These are phyloP conservation scores for Pythium coloratum DNA, from an alignment of 352 stramenopile genomes.

Conservation along the genomic window DNA sequence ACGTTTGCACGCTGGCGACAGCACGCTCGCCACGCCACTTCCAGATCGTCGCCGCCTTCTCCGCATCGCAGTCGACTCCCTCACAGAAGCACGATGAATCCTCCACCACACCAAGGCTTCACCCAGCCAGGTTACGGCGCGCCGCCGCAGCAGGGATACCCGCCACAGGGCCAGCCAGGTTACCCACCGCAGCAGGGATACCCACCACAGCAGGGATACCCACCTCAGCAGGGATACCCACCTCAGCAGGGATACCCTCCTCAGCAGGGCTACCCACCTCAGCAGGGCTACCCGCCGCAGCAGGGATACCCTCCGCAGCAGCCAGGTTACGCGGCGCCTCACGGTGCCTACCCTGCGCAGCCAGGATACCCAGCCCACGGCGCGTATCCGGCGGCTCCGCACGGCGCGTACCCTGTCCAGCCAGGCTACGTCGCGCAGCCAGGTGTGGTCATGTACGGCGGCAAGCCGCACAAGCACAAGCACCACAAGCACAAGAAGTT, in stretches of 20 bases:
- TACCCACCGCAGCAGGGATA: slow-evolving; percentile 41
- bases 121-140: slow-evolving; percentile 31
- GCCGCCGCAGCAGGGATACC: slow-evolving; percentile 39
- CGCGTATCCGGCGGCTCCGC: slow-evolving; percentile 29
- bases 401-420: slow-evolving; percentile 27
- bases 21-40: slow-evolving; percentile 6
- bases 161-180: slow-evolving; percentile 26
- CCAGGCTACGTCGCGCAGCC: slow-evolving; percentile 32
- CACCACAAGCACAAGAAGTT: slow-evolving; percentile 27
- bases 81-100: slow-evolving; percentile 21
- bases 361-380: slow-evolving; percentile 8
- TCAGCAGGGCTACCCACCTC: slow-evolving; percentile 38
- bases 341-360: slow-evolving; percentile 26
- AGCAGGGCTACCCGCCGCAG: slow-evolving; percentile 32
- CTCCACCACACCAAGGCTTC: slow-evolving; percentile 25
- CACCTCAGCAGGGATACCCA: slow-evolving; percentile 19
- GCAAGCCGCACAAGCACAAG: slow-evolving; percentile 32
- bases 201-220: slow-evolving; percentile 22
- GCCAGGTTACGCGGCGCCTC: slow-evolving; percentile 36
- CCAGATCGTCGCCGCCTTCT: slow-evolving; percentile 8
- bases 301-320: slow-evolving; percentile 29
- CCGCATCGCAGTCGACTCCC: neutral
- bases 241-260: slow-evolving; percentile 32
- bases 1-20: neutral
- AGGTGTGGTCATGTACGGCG: slow-evolving; percentile 30